Base-by-base conservation (phyloP, 176 grass and related monocot genomes). In the Aegilops tauschii region DNA sequence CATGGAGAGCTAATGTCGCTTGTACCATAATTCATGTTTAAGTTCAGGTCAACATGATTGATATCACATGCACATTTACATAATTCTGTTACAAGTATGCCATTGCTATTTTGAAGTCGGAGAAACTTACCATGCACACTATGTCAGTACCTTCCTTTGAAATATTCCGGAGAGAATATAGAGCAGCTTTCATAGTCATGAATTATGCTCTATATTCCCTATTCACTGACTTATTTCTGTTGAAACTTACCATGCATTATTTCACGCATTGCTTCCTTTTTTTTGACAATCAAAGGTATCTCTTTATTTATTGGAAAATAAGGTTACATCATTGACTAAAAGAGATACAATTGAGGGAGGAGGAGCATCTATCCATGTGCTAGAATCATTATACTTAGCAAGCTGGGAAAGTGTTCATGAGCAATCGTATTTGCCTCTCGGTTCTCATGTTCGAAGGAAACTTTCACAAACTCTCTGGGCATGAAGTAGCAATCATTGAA, bases 191-290 rank as follows among this genome's bases (percentile, higher is more conserved):
- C 54, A 58, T 59, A 21, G 18, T 59, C 54, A 8, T 59, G 54
- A 59, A 59, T 59, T 21, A 59, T 59, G 54, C 54, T 59, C 54
- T 59, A 59, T 59, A 21, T 59, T 59, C 54, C 54, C 9, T 59
- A 59, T 59, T 59, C 18, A 59, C 1, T 59, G 18, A 59, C 54
- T 21, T 59, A 59, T 59, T 21, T 59, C 18, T 59, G 18, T 59
- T 59, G 54, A 21, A 59, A 59, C 18, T 59, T 59, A 59, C 54
- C 18, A 58, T 20, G 52, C 52, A 58, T 79, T 88, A 8, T 18
- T 83, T 77, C 56, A 36, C 9, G 12, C 17, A 86, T 31, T 47
- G 58, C 42, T 87, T 78, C 12, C 20, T 86, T 49, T 49, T 49
- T 49, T 49, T 49, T 49, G 44, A 49, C 45, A 49, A 49, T 49